Conservation (phyloP, 148 eudicot species). For the Salicornia ramosissima region DNA sequence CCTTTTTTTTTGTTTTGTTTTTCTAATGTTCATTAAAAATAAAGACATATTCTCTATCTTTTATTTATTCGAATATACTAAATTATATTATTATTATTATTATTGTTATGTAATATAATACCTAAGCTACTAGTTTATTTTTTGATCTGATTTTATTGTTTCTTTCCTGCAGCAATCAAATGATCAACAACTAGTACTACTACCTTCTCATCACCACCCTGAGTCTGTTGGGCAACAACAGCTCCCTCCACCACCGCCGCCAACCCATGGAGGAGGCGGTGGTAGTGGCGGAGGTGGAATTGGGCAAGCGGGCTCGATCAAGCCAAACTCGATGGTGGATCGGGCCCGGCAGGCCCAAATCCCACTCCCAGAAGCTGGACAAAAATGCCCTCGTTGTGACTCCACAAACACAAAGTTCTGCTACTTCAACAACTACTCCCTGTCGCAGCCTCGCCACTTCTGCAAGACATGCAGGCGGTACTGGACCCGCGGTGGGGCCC, state of each 20-base stretch:
- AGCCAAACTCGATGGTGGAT: slow-evolving; percentile 28
- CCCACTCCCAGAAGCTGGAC: slow-evolving; percentile 22
- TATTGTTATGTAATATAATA: background rate
- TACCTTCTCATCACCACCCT: slow-evolving; percentile 5
- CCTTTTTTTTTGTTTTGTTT: background rate
- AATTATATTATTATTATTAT: background rate
- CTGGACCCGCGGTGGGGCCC: slow-evolving; percentile 25
- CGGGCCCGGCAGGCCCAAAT: slow-evolving; percentile 26
- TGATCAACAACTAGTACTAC: slow-evolving; percentile 4
- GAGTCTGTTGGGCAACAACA: background rate
- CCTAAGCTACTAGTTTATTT: background rate
- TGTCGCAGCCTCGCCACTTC: slow-evolving; percentile 23
- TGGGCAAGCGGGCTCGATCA: slow-evolving; percentile 6
- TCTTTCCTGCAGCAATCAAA: slow-evolving; percentile 10
- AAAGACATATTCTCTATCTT: background rate
- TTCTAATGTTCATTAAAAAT: background rate
- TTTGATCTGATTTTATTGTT: background rate
- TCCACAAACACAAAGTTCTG: slow-evolving; percentile 22
- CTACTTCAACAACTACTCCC: slow-evolving; percentile 26
- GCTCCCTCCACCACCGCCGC: slow-evolving; percentile 4
- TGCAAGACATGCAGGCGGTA: slow-evolving; percentile 23
- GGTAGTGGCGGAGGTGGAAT: background rate
- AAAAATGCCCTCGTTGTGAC: slow-evolving; percentile 25
- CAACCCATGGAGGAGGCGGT: slow-evolving; percentile 6
- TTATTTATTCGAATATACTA: slow-evolving; percentile 14